Evolutionary conservation across 2,329 filamentous ascomycete species (phyloP).

Genomic region (Blastomyces emzantsi): DNA sequence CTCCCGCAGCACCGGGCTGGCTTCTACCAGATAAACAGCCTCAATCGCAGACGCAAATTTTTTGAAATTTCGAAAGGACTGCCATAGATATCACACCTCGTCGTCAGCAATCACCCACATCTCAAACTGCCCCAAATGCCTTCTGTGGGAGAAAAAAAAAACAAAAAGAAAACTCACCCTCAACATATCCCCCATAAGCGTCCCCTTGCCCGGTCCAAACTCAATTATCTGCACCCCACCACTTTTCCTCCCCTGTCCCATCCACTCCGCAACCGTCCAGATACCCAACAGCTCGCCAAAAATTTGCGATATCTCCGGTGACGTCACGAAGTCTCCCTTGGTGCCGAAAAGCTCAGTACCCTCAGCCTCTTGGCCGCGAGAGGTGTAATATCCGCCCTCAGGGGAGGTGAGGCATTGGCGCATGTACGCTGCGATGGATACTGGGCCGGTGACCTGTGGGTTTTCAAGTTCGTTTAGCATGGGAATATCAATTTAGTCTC

Average conservation of each 20-base stretch:
- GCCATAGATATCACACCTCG: constrained; percentile 12
- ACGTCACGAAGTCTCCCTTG: constrained; percentile 92
- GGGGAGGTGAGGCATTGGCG: constrained; percentile 94
- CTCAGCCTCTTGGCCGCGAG: constrained; percentile 47
- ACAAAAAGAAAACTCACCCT: constrained; percentile 51
- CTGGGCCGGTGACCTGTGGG: constrained; percentile 68
- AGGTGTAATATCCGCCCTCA: constrained; percentile 87
- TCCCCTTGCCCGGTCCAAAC: constrained; percentile 86
- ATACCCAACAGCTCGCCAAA: constrained; percentile 92
- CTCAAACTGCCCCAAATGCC: constrained; percentile 1
- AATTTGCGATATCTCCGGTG: constrained; percentile 92
- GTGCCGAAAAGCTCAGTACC: constrained; percentile 82
- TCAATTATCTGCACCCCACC: constrained; percentile 82
- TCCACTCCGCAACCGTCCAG: constrained; percentile 96
- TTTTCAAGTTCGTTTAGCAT: not conserved
- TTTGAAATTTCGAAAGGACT: constrained; percentile 81
- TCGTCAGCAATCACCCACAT: not conserved
- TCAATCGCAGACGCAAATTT: constrained; percentile 67
- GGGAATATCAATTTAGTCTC: not conserved
- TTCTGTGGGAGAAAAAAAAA: not conserved
- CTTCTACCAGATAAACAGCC: constrained; percentile 87
- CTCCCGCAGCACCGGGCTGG: constrained; percentile 67
- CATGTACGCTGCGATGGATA: constrained; percentile 92
- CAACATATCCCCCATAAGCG: constrained; percentile 93
- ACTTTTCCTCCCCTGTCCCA: constrained; percentile 69